phyloP scores from a whole-genome alignment of 2,329 filamentous ascomycete genomes.

The Aspergillaceae sp. region DNA sequence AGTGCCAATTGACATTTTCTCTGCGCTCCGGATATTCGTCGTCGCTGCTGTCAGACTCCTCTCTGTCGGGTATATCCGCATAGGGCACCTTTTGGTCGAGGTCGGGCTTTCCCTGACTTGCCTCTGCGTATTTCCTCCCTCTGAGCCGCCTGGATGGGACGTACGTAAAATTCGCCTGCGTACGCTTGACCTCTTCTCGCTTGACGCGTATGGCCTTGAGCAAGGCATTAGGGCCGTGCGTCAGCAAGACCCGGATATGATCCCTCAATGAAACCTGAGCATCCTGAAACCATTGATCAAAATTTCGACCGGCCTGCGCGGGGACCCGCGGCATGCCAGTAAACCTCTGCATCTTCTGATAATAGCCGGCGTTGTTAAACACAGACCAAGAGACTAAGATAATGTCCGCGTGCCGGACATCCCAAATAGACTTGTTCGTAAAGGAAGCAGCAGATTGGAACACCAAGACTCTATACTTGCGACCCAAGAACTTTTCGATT shows the following conservation, averaged over 20 bases:
- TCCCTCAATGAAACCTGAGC: constrained; percentile 35
- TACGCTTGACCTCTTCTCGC: constrained; percentile 26
- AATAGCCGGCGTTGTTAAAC: constrained; percentile 42
- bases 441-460: constrained; percentile 37
- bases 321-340: constrained; percentile 39
- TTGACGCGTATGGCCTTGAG: constrained; percentile 19
- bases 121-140: constrained; percentile 18
- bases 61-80: constrained; percentile 12
- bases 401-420: constrained; percentile 45
- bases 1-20: constrained; percentile 5
- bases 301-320: constrained; percentile 38
- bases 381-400: constrained; percentile 48
- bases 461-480: constrained; percentile 36
- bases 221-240: constrained; percentile 23
- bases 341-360: constrained; percentile 42
- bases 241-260: constrained; percentile 32
- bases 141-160: constrained; percentile 24
- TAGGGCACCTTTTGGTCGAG: constrained; percentile 2
- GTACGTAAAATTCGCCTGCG: constrained; percentile 31
- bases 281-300: constrained; percentile 46
- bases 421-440: constrained; percentile 31
- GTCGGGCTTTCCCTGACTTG: constrained; percentile 2
- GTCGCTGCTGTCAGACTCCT: constrained; percentile 7
- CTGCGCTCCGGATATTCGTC: constrained; percentile 11
- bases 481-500: constrained; percentile 42